Evolutionary conservation across 805 yeast species (phyloP), one percentile per base, ranked within the genome.

Genomic region (Suhomyces prunicola): DNA sequence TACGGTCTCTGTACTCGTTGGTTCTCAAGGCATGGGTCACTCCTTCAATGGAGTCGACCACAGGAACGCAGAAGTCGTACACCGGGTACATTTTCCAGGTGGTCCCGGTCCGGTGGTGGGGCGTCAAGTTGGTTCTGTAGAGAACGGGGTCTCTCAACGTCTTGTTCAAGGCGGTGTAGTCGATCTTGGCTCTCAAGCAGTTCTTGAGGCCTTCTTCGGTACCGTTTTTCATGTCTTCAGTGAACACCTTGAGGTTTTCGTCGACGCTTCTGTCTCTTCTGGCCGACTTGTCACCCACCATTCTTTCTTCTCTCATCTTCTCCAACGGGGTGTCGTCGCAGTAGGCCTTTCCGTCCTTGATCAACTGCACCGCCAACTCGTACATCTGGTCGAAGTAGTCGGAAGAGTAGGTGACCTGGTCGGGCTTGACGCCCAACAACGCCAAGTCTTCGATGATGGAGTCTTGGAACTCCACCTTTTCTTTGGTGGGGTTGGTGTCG

Each of bases 11-110:
- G 83, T 94, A 94, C 79, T 94, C 99, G 68, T 88, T 93, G 45
- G 99, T 94, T 82, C 99, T 87, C 71, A 94, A 81, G 52, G 98
- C 96, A 66, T 94, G 99, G 44, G 99, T 94, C 47, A 94, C 96
- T 64, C 99, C 99, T 77, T 94, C 99, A 46, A 90, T 63, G 23
- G 98, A 79, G 73, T 94, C 99, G 51, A 94, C 97, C 49, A 93
- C 83, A 56, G 99, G 99, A 57, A 88, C 96, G 82, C 98, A 94
- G 88, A 94, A 94, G 74, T 94, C 99, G 74, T 94, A 94, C 42
- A 97, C 91, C 68, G 99, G 99, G 78, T 94, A 94, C 72, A 93
- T 83, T 74, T 94, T 94, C 99, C 99, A 94, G 49, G 78, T 63
- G 42, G 86, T 67, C 52, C 97, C 97, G 42, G 98, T 94, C 77